These are phyloP conservation scores for Salvia rosmarinus DNA, from an alignment of 257 asterid genomes.

Conservation along the genomic window DNA sequence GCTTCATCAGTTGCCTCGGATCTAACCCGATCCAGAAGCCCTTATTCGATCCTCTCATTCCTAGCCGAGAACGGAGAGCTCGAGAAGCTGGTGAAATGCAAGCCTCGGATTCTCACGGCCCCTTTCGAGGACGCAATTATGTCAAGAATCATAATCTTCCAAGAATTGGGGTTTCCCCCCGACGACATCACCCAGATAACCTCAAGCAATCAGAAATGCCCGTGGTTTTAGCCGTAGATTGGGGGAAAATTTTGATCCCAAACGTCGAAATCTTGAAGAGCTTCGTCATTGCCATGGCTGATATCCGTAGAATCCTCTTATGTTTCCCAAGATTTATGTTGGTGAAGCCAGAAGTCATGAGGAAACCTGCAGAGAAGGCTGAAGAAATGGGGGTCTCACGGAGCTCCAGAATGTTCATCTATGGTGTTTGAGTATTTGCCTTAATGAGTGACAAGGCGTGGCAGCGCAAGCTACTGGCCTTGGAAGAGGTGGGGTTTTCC, in stretches of 20 bases:
- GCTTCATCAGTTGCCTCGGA: conserved; percentile 31
- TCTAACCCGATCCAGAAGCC: conserved; percentile 20
- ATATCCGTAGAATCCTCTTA: not conserved
- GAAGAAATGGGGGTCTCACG: conserved; percentile 2
- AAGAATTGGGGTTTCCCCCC: not conserved
- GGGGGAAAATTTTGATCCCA: conserved; percentile 36
- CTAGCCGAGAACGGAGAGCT: conserved; percentile 47
- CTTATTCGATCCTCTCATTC: conserved; percentile 36
- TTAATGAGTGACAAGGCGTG: not conserved
- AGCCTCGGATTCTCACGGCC: conserved; percentile 3
- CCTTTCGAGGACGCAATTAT: not conserved
- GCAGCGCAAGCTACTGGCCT: conserved; percentile 1
- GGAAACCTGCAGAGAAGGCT: not conserved
- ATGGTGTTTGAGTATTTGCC: not conserved
- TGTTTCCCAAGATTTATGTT: not conserved
- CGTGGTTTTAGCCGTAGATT: conserved; percentile 30
- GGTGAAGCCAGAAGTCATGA: not conserved
- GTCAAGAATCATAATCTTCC: not conserved
- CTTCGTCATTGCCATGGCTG: conserved; percentile 28
- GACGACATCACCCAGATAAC: not conserved
- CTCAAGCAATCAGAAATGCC: conserved; percentile 18
- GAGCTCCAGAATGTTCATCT: not conserved
- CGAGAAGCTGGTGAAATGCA: conserved; percentile 29
- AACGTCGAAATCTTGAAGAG: conserved; percentile 45
- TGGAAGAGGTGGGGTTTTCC: conserved; percentile 20